Percentiles rank a stretch among this genome's conserved stretches.
phyloP scores from a whole-genome alignment of 192 early-diverging fungal genomes.

The Backusella liffmaniae region DNA sequence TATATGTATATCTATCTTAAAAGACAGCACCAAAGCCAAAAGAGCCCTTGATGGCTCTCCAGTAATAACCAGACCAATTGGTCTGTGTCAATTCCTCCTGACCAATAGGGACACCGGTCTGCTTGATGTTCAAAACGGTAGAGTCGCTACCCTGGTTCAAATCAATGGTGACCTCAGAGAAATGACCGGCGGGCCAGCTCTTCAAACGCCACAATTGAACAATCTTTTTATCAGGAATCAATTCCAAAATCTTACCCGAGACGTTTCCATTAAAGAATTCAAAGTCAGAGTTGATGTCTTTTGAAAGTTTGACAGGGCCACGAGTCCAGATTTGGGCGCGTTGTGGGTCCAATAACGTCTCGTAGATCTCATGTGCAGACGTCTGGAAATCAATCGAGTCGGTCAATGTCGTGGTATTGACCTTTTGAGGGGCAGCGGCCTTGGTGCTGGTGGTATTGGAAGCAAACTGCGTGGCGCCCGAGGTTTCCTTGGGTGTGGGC shows the following conservation, averaged over 20 bases:
- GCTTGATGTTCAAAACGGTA: slow-evolving; percentile 70
- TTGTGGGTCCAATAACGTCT: slow-evolving; percentile 70
- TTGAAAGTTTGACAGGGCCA: slow-evolving; percentile 42
- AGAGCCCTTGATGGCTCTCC: slow-evolving; percentile 86
- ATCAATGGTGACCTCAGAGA: slow-evolving; percentile 74
- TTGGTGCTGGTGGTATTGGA: slow-evolving; percentile 10
- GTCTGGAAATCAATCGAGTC: slow-evolving; percentile 83
- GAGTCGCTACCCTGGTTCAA: slow-evolving; percentile 71
- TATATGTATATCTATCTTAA: slow-evolving; percentile 8
- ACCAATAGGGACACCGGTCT: slow-evolving; percentile 84
- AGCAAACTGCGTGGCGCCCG: slow-evolving; percentile 3
- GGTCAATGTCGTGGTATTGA: slow-evolving; percentile 67
- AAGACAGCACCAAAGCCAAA: slow-evolving; percentile 62
- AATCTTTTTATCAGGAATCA: slow-evolving; percentile 76
- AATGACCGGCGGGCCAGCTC: slow-evolving; percentile 84
- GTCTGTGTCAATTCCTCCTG: slow-evolving; percentile 78
- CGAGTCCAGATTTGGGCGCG: slow-evolving; percentile 84
- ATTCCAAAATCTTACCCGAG: slow-evolving; percentile 72
- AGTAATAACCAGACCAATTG: slow-evolving; percentile 94
- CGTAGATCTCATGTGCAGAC: slow-evolving; percentile 78
- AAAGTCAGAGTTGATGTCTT: slow-evolving; percentile 58
- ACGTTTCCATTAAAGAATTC: slow-evolving; percentile 88
- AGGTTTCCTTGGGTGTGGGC: slow-evolving; percentile 17
- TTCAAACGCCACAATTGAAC: slow-evolving; percentile 84
- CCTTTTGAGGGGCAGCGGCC: slow-evolving; percentile 25